phyloP scores from a whole-genome alignment of 1,284 basidiomycete genomes.

The Psilocybe mexicana region DNA sequence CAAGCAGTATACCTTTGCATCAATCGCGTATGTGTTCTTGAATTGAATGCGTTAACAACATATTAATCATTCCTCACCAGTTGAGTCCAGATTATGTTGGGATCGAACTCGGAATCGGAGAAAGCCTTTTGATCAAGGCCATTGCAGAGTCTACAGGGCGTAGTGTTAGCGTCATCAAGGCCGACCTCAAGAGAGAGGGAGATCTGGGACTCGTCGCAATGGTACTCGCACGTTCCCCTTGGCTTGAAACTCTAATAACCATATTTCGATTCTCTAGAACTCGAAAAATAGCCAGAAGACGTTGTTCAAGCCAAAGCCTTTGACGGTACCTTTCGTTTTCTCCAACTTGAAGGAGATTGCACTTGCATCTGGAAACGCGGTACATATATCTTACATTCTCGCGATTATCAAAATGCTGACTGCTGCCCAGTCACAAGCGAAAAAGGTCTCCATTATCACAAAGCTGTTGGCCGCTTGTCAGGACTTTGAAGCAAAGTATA shows the following conservation, averaged over 20 bases:
- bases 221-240: conserved; percentile 43
- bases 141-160: conserved; percentile 95
- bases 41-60: background rate
- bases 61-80: conserved; percentile 40
- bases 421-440: conserved; percentile 77
- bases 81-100: conserved; percentile 96
- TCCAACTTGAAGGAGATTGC: conserved; percentile 86
- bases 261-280: conserved; percentile 49
- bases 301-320: conserved; percentile 90
- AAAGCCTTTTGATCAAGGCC: conserved; percentile 92
- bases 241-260: background rate
- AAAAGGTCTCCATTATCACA: conserved; percentile 95
- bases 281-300: conserved; percentile 95
- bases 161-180: conserved; percentile 80
- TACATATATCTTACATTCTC: conserved; percentile 33
- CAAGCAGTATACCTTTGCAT: conserved; percentile 96
- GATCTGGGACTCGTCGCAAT: conserved; percentile 96
- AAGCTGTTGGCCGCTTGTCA: conserved; percentile 93
- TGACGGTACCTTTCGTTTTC: conserved; percentile 91
- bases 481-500: conserved; percentile 90
- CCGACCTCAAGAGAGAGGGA: conserved; percentile 92
- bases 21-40: conserved; percentile 70
- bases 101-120: conserved; percentile 95
- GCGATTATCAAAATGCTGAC: conserved; percentile 6
- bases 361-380: conserved; percentile 79